These are phyloP conservation scores for Eucalyptus microcorys DNA, from an alignment of 345 rosid species.

Conservation along the genomic window DNA sequence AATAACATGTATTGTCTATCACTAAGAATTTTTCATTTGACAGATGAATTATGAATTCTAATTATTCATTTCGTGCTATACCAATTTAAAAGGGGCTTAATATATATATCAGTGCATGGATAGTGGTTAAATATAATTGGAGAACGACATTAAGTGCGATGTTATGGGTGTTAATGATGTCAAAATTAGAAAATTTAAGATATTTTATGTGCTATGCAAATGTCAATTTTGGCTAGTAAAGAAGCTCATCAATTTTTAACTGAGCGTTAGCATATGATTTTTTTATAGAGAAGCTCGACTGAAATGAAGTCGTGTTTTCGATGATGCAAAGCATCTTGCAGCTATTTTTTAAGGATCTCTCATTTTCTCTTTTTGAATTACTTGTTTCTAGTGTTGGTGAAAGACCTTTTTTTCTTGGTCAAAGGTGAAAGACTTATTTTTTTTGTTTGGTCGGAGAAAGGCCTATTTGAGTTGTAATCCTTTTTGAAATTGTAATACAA, in stretches of 20 bases:
- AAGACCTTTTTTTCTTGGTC: not conserved
- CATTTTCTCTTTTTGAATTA: not conserved
- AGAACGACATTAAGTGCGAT: not conserved
- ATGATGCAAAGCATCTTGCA: not conserved
- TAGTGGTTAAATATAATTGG: not conserved
- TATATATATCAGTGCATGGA: not conserved
- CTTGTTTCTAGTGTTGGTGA: not conserved
- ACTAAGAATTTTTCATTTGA: not conserved
- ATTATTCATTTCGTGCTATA: not conserved
- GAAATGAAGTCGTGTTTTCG: not conserved
- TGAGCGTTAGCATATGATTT: not conserved
- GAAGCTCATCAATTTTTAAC: not conserved
- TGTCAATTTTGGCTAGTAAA: not conserved
- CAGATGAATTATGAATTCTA: no score
- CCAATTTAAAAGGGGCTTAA: not conserved
- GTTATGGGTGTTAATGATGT: not conserved
- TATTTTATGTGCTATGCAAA: not conserved
- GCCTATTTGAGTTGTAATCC: not conserved
- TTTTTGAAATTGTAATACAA: not conserved
- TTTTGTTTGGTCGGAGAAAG: no score
- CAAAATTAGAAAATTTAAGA: no score
- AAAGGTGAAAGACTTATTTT: not conserved
- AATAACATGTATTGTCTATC: not conserved
- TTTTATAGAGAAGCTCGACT: not conserved
- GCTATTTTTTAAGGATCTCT: not conserved